Evolutionary conservation across 345 rosid genomes (phyloP).

Genomic region (Populus davidiana): DNA sequence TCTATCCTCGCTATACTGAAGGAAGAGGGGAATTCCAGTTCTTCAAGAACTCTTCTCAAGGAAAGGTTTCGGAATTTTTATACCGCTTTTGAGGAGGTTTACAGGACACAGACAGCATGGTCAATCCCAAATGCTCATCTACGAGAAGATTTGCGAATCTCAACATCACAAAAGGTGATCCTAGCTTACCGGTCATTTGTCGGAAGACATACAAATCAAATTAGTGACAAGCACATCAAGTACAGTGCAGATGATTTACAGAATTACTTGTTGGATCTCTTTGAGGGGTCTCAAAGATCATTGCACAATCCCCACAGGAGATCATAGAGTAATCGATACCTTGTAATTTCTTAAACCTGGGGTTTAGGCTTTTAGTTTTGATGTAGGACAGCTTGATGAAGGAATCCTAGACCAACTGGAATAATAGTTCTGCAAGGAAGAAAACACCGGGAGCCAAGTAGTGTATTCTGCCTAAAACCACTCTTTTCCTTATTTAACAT

Average conservation of each 20-base stretch:
- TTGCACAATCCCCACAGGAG: slow-evolving; percentile 55
- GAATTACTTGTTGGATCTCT: slow-evolving; percentile 65
- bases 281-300: slow-evolving; percentile 70
- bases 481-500: too few species aligned
- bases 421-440: too few species aligned
- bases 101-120: slow-evolving; percentile 81
- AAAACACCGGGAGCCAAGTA: too few species aligned
- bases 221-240: slow-evolving; percentile 63
- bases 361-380: slow-evolving; percentile 1
- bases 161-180: slow-evolving; percentile 61
- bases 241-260: slow-evolving; percentile 72
- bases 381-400: too few species aligned
- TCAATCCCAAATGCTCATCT: slow-evolving; percentile 55
- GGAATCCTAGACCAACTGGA: too few species aligned
- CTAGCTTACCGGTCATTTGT: slow-evolving; percentile 74
- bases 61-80: slow-evolving; percentile 63
- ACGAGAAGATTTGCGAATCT: slow-evolving; percentile 70
- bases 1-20: slow-evolving; percentile 58
- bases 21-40: slow-evolving; percentile 51
- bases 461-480: too few species aligned
- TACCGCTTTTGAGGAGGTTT: slow-evolving; percentile 73
- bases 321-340: slow-evolving; percentile 33
- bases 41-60: slow-evolving; percentile 53
- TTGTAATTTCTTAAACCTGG: background rate
- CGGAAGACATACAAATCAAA: slow-evolving; percentile 49